Evolutionary conservation across 1,284 basidiomycete species (phyloP).

Genomic region (Cryptococcus depauperatus): DNA sequence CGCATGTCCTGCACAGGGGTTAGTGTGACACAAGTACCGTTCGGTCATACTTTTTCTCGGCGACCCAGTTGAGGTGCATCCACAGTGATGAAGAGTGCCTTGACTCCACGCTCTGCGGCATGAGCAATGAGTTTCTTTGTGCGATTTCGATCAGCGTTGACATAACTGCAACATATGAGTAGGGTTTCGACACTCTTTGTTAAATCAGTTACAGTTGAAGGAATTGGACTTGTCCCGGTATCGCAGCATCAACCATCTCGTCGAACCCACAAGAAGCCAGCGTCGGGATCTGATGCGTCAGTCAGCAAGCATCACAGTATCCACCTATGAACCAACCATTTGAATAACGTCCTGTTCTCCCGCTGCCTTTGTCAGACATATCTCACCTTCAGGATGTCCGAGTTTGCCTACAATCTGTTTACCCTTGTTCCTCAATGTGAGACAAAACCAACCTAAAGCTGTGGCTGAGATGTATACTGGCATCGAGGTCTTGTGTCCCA

Average conservation of each 20-base stretch:
- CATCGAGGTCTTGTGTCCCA: conserved; percentile 64
- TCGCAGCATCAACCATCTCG: conserved; percentile 72
- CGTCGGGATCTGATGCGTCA: conserved; percentile 61
- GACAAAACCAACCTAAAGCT: conserved; percentile 21
- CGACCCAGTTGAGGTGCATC: conserved; percentile 88
- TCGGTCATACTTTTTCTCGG: conserved; percentile 60
- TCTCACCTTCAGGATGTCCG: conserved; percentile 85
- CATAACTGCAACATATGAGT: conserved; percentile 52
- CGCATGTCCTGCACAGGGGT: conserved; percentile 67
- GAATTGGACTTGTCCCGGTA: conserved; percentile 67
- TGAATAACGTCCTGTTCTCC: conserved; percentile 73
- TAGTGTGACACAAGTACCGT: not conserved
- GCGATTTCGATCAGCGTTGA: conserved; percentile 72
- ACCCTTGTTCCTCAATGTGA: not conserved
- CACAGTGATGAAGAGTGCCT: conserved; percentile 79
- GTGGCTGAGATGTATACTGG: conserved; percentile 62
- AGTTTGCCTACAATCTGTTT: conserved; percentile 63
- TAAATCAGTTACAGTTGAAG: conserved; percentile 57
- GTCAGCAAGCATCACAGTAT: not conserved
- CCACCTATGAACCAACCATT: conserved; percentile 55
- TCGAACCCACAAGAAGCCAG: conserved; percentile 83
- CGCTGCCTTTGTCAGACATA: conserved; percentile 76
- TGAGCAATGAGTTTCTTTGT: conserved; percentile 77
- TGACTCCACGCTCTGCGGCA: conserved; percentile 74
- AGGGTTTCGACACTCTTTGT: conserved; percentile 1